phyloP scores from a whole-genome alignment of 2,329 filamentous ascomycete genomes.

The Fusarium euwallaceae region DNA sequence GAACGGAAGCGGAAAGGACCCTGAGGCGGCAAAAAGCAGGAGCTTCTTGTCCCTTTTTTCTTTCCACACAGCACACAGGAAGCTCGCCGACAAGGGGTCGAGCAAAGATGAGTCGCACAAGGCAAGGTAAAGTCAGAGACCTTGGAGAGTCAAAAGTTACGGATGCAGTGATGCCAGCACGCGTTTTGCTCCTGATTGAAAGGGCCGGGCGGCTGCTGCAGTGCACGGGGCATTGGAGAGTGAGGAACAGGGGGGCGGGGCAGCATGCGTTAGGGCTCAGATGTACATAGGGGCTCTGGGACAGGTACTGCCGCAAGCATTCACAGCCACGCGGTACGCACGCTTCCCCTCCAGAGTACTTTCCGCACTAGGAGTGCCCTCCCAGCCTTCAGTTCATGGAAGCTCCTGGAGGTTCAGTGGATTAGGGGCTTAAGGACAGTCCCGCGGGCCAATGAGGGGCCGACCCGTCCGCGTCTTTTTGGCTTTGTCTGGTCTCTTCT shows the following conservation, averaged over 20 bases:
- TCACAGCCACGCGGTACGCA: conserved; percentile 14
- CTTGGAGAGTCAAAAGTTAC: conserved; percentile 42
- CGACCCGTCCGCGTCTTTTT: conserved; percentile 45
- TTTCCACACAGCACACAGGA: conserved; percentile 29
- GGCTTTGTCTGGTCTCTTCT: conserved; percentile 32
- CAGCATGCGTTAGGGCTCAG: conserved; percentile 26
- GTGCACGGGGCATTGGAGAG: conserved; percentile 43
- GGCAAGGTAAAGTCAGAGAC: conserved; percentile 37
- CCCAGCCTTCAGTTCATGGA: conserved; percentile 40
- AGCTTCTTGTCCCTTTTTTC: conserved; percentile 32
- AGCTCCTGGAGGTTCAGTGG: conserved; percentile 39
- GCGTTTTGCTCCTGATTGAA: conserved; percentile 51
- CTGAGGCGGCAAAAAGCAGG: conserved; percentile 33
- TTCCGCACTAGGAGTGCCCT: conserved; percentile 22
- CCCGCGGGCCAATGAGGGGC: conserved; percentile 46
- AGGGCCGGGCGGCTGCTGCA: conserved; percentile 44
- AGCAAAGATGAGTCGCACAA: conserved; percentile 39
- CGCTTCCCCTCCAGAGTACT: conserved; percentile 17
- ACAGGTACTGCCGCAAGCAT: conserved; percentile 11
- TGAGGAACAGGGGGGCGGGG: conserved; percentile 43
- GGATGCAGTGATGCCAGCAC: conserved; percentile 50
- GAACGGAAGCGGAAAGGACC: conserved; percentile 29
- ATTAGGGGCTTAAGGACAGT: conserved; percentile 45
- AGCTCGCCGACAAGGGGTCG: conserved; percentile 43
- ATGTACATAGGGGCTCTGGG: conserved; percentile 33